Conservation (phyloP, 768 basidiomycete species). For the Tricholoma bakamatsutake region DNA sequence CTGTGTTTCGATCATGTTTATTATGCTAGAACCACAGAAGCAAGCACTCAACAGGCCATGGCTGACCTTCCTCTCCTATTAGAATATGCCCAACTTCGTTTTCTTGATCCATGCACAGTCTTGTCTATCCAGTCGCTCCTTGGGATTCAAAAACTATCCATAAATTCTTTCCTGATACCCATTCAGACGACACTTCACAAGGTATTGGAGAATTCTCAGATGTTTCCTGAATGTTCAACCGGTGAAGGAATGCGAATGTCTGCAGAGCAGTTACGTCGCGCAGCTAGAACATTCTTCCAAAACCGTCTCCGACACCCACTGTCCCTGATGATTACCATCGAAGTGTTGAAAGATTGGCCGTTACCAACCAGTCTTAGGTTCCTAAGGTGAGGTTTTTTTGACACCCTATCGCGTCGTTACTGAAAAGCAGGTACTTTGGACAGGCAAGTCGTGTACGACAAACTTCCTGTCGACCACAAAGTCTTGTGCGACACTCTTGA, state of each 20-base stretch:
- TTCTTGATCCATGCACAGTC: neutral
- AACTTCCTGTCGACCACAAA: conserved; percentile 35
- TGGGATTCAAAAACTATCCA: neutral
- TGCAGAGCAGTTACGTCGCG: neutral
- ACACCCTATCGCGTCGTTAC: too few species aligned
- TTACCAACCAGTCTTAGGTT: conserved; percentile 32
- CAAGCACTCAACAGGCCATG: conserved; percentile 9
- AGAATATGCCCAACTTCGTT: neutral
- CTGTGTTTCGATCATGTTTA: conserved; percentile 41
- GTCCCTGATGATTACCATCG: neutral
- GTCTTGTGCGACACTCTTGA: conserved; percentile 50
- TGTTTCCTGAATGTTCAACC: neutral
- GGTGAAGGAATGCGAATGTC: neutral
- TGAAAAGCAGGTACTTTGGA: too few species aligned
- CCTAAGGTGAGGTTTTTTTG: conserved; percentile 28
- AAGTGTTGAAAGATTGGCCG: conserved; percentile 7
- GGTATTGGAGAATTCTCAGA: neutral
- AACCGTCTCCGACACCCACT: neutral
- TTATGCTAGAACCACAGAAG: conserved; percentile 15
- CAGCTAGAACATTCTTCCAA: neutral
- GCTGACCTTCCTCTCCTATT: neutral
- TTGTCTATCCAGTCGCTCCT: neutral
- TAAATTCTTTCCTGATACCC: neutral
- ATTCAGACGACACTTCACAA: neutral
- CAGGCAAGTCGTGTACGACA: conserved; percentile 37